These are phyloP conservation scores for Capronia coronata DNA, from an alignment of 2,329 filamentous ascomycete genomes.

Conservation along the genomic window DNA sequence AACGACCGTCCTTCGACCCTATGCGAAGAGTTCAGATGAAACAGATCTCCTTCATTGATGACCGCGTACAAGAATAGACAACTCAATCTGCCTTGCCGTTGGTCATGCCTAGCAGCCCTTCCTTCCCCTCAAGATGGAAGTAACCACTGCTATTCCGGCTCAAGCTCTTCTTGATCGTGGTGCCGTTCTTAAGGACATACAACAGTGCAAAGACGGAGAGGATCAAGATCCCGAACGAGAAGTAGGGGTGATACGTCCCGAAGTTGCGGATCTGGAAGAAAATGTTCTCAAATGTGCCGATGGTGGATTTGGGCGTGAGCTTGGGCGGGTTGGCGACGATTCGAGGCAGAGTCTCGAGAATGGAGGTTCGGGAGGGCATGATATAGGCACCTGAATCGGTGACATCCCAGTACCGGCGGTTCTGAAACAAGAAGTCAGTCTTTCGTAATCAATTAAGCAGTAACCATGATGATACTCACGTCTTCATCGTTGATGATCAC, in stretches of 20 bases:
- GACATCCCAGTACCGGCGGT: constrained; percentile 88
- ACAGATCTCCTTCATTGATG: too few relatives aligned
- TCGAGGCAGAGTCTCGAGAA: constrained; percentile 68
- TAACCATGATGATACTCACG: constrained; percentile 51
- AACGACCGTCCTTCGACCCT: too few relatives aligned
- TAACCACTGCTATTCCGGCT: constrained; percentile 38
- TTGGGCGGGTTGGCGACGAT: constrained; percentile 46
- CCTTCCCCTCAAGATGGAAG: constrained; percentile 45
- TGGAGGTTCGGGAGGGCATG: constrained; percentile 78
- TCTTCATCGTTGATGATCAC: constrained; percentile 97
- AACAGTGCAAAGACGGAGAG: constrained; percentile 34
- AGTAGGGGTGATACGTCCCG: constrained; percentile 39
- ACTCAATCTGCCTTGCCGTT: constrained; percentile 44
- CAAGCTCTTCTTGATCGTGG: constrained; percentile 23
- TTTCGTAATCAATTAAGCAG: constrained; percentile 3
- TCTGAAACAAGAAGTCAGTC: constrained; percentile 50
- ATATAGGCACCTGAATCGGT: constrained; percentile 87
- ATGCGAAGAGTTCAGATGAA: too few relatives aligned
- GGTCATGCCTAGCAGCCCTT: constrained; percentile 37
- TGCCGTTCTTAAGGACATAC: constrained; percentile 31
- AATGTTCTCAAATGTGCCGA: constrained; percentile 41
- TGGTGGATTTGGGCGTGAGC: constrained; percentile 45
- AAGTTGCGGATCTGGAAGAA: constrained; percentile 43
- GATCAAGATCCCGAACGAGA: constrained; percentile 38
- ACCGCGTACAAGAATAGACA: not conserved